phyloP scores from a whole-genome alignment of 2,329 filamentous ascomycete genomes.

The Penicillium sp. region DNA sequence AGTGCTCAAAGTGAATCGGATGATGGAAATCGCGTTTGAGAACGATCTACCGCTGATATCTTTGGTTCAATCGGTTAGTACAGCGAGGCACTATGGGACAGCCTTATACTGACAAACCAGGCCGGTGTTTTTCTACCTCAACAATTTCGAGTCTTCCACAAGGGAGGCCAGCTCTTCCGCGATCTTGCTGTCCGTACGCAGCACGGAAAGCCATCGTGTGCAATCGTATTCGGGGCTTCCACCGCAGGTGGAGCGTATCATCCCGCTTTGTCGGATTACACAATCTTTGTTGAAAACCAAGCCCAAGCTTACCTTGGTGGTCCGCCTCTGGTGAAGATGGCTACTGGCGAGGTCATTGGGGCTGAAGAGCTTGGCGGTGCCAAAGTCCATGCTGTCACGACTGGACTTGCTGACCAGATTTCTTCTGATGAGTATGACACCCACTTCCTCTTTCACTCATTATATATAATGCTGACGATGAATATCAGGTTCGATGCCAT shows the following conservation, averaged over 20 bases:
- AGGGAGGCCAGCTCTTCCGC: slow-evolving; percentile 36
- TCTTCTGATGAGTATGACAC: slow-evolving; percentile 33
- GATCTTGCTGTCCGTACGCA: slow-evolving; percentile 35
- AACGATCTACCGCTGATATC: slow-evolving; percentile 37
- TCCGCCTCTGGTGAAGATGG: slow-evolving; percentile 41
- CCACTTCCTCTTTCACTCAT: too few relatives aligned
- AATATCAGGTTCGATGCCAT: slow-evolving; percentile 31
- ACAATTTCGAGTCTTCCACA: slow-evolving; percentile 42
- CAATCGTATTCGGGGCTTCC: slow-evolving; percentile 40
- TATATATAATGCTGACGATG: too few relatives aligned
- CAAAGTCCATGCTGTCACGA: slow-evolving; percentile 34
- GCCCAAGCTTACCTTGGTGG: slow-evolving; percentile 41
- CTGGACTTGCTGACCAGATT: slow-evolving; percentile 40
- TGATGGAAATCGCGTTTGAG: slow-evolving; percentile 33
- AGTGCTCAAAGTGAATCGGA: slow-evolving; percentile 32
- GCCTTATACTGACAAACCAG: slow-evolving; percentile 6
- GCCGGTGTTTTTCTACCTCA: slow-evolving; percentile 39
- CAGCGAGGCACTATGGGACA: too few relatives aligned
- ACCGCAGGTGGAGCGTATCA: slow-evolving; percentile 39
- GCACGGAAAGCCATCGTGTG: slow-evolving; percentile 35
- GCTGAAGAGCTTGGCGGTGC: slow-evolving; percentile 40
- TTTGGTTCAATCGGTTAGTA: slow-evolving; percentile 32
- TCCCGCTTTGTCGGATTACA: slow-evolving; percentile 38
- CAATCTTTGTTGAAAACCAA: slow-evolving; percentile 38
- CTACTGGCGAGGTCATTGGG: slow-evolving; percentile 38